Base-by-base conservation (phyloP, 768 basidiomycete species). In the Naganishia onofrii region DNA sequence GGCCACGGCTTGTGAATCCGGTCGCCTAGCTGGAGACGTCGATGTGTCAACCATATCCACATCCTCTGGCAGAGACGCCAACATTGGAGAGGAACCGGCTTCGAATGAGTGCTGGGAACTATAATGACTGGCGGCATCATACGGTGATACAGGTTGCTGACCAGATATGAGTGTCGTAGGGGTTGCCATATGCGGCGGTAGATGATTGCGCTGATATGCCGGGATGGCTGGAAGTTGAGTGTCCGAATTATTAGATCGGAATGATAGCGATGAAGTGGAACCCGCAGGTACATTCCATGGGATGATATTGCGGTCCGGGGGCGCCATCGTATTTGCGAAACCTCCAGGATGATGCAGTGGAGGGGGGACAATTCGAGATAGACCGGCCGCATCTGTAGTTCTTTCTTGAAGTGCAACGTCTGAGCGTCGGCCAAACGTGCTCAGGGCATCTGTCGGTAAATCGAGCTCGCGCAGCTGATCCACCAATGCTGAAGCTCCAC, bases 381-480 rank as follows among this genome's bases (percentile, higher is more conserved):
- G 29, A 42, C 60, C 60, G 13, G 60, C 0, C 21, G 28, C 60
- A 26, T 29, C 23, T 6, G 23, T 36, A 15, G 38, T 17, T 28
- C 23, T 63, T 46, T 44, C 60, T 17, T 63, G 60, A 5, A 21
- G 23, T 1, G 38, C 60, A n/a, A 44, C 10, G 19, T 46, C 60
- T 29, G 60, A 63, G 23, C 80, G 72, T 56, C 75, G 71, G 12
- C 79, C 81, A 70, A 80, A 81, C 42, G 73, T 75, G 29, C 79
- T 75, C 8, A 81, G 72, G 65, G 80, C 79, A 26, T 78, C 78
- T 12, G 82, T 78, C 6, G 79, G 79, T 29, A 81, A 70, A 65
- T 82, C 79, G 57, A 82, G 76, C 64, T 80, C 78, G 19, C 78
- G 76, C 0, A 82, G 71, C 52, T 81, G 80, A 67, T 82, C 74